phyloP scores from a whole-genome alignment of 352 stramenopile species.

The Thalassiosira exigua region DNA sequence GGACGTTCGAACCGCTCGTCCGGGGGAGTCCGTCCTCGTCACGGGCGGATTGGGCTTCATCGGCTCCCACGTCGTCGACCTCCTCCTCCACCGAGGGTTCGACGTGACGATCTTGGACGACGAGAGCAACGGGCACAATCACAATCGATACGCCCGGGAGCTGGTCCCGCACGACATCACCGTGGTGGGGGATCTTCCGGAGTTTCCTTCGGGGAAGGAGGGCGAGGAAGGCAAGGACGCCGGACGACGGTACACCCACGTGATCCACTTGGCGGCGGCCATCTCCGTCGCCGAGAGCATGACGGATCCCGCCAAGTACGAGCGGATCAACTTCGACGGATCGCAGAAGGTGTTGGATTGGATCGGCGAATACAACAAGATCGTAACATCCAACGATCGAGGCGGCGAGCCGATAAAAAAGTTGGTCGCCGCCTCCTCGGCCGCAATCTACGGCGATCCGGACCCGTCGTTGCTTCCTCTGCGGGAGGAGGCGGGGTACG shows the following conservation, averaged over 20 bases:
- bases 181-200: slow-evolving; percentile 45
- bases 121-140: slow-evolving; percentile 63
- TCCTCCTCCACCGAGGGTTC: slow-evolving; percentile 72
- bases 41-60: slow-evolving; percentile 97
- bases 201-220: slow-evolving; percentile 25
- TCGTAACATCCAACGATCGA: slow-evolving; percentile 8
- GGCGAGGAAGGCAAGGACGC: background rate
- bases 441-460: slow-evolving; percentile 57
- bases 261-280: slow-evolving; percentile 51
- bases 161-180: slow-evolving; percentile 58
- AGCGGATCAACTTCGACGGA: slow-evolving; percentile 54
- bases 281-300: slow-evolving; percentile 62
- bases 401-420: slow-evolving; percentile 23
- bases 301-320: slow-evolving; percentile 55
- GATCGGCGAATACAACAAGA: slow-evolving; percentile 41
- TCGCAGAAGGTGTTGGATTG: slow-evolving; percentile 54
- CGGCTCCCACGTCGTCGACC: slow-evolving; percentile 92
- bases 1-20: slow-evolving; percentile 25
- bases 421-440: slow-evolving; percentile 48
- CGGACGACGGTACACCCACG: slow-evolving; percentile 45
- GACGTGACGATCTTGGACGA: slow-evolving; percentile 83
- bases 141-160: slow-evolving; percentile 37
- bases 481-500: slow-evolving; percentile 39
- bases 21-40: slow-evolving; percentile 84
- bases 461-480: slow-evolving; percentile 45